These are phyloP conservation scores for Miamiensis avidus DNA, from an alignment of 169 alveolate genomes.

Conservation along the genomic window DNA sequence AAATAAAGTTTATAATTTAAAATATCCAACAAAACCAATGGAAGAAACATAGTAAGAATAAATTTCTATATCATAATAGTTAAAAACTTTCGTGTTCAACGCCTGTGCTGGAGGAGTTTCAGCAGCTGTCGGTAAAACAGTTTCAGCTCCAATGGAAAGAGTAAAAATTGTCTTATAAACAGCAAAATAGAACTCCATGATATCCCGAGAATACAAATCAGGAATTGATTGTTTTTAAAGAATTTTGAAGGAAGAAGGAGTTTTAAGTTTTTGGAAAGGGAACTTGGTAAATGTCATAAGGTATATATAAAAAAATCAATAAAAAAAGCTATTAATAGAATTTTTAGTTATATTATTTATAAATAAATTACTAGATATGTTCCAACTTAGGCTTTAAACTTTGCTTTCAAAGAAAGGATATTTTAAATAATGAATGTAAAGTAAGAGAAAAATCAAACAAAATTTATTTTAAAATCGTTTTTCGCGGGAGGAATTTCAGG, in stretches of 20 bases:
- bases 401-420: conserved; percentile 96
- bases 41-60: too few species aligned
- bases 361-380: conserved; percentile 84
- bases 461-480: conserved; percentile 55
- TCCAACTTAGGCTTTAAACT: conserved; percentile 98
- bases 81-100: conserved; percentile 85
- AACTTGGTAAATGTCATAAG: conserved; percentile 95
- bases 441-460: conserved; percentile 39
- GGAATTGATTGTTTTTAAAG: conserved; percentile 91
- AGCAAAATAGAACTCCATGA: conserved; percentile 90
- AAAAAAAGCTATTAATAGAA: background rate
- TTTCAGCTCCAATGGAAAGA: conserved; percentile 98
- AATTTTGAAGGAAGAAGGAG: conserved; percentile 95
- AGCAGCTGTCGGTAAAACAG: conserved; percentile 97
- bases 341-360: too few species aligned
- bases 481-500: conserved; percentile 94
- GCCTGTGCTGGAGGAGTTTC: conserved; percentile 96
- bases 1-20: too few species aligned
- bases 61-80: too few species aligned
- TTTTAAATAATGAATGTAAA: conserved; percentile 64
- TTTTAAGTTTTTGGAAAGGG: conserved; percentile 96
- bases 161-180: conserved; percentile 97
- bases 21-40: too few species aligned
- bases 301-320: conserved; percentile 53
- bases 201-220: conserved; percentile 83